Evolutionary conservation across 140 eudicot species (phyloP).

Genomic region (Anethum foeniculum): DNA sequence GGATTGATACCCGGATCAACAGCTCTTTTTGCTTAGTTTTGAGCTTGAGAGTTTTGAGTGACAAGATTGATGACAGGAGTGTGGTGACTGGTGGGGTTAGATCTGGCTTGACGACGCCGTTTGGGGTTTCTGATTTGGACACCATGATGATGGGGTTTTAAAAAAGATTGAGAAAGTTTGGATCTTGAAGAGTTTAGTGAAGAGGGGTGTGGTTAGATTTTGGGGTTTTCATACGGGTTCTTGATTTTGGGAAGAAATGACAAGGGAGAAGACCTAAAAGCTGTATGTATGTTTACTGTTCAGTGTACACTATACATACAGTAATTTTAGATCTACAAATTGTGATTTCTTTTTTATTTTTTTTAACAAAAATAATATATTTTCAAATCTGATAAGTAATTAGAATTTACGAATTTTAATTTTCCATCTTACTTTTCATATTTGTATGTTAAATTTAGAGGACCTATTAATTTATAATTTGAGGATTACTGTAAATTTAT

Average conservation of each 20-base stretch:
- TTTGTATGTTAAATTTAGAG: too few species aligned
- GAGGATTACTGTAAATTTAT: too few species aligned
- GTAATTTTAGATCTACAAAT: too few species aligned
- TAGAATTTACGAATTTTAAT: too few species aligned
- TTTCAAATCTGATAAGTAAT: too few species aligned
- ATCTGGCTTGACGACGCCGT: slow-evolving; percentile 34
- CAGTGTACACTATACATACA: too few species aligned
- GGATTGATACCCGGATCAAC: slow-evolving; percentile 64
- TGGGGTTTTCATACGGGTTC: slow-evolving; percentile 10
- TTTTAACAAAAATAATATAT: too few species aligned
- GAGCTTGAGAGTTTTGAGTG: slow-evolving; percentile 53
- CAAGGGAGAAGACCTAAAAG: background rate
- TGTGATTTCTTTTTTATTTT: too few species aligned
- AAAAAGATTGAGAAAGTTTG: background rate
- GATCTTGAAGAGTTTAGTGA: background rate
- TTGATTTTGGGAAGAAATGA: background rate
- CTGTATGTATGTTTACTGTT: background rate
- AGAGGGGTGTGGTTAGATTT: background rate
- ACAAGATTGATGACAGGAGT: slow-evolving; percentile 13
- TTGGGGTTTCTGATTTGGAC: slow-evolving; percentile 34
- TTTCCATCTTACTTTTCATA: too few species aligned
- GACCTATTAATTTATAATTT: too few species aligned
- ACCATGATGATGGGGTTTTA: slow-evolving; percentile 26
- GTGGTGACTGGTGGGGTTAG: slow-evolving; percentile 18
- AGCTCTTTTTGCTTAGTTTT: slow-evolving; percentile 93